Percentiles rank a stretch among this genome's conserved stretches.
Conservation (phyloP, 495 filamentous ascomycete species). For the Aspergillus nidulans region DNA sequence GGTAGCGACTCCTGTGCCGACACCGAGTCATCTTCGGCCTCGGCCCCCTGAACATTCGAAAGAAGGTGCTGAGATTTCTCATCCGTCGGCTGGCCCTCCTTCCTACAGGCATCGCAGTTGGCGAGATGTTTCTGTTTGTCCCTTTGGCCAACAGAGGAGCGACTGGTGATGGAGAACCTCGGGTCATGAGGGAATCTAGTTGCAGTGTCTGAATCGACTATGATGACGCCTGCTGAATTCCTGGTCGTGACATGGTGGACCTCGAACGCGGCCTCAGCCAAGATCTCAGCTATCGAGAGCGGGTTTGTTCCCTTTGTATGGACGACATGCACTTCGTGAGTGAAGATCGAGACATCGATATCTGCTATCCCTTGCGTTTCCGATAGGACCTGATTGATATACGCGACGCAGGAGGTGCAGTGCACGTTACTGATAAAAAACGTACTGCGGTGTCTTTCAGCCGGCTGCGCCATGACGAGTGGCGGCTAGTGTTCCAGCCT, state of each 20-base stretch:
- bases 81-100: constrained; percentile 24
- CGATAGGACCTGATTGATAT: constrained; percentile 40
- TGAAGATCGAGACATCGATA: constrained; percentile 43
- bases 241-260: constrained; percentile 44
- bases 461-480: constrained; percentile 12
- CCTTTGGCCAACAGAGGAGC: constrained; percentile 15
- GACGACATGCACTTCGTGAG: constrained; percentile 39
- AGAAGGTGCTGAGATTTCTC: neutral
- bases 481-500: neutral
- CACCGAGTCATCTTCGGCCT: neutral
- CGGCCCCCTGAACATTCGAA: neutral
- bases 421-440: constrained; percentile 49
- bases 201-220: constrained; percentile 34
- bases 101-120: constrained; percentile 48
- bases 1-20: neutral
- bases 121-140: constrained; percentile 36
- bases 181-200: constrained; percentile 29
- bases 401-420: constrained; percentile 50
- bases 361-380: constrained; percentile 28
- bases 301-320: constrained; percentile 30
- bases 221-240: constrained; percentile 23
- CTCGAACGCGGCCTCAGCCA: constrained; percentile 49
- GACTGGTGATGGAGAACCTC: constrained; percentile 16
- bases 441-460: constrained; percentile 23
- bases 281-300: constrained; percentile 30